Percentiles rank a stretch among this genome's conserved stretches.
These are phyloP conservation scores for Bipolaris victoriae DNA, from an alignment of 2,329 filamentous ascomycete genomes.

Conservation along the genomic window DNA sequence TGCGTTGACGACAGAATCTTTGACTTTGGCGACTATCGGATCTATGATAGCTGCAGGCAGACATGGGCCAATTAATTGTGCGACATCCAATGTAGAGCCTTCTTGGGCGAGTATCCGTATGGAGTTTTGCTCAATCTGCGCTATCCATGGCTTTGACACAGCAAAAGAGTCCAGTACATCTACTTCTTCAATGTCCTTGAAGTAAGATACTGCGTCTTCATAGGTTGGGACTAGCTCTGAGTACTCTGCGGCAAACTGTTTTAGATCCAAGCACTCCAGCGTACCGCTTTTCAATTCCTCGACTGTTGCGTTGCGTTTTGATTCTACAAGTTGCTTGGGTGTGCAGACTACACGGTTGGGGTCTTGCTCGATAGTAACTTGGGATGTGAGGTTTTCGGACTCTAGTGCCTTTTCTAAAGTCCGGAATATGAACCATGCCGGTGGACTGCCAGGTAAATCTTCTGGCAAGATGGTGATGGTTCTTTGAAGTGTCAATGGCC, in stretches of 20 bases:
- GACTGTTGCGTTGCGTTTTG: conserved; percentile 26
- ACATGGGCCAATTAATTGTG: conserved; percentile 12
- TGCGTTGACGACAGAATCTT: conserved; percentile 19
- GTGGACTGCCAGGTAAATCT: conserved; percentile 30
- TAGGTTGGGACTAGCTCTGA: conserved; percentile 23
- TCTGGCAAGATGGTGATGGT: conserved; percentile 21
- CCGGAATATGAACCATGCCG: conserved; percentile 31
- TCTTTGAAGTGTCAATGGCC: conserved; percentile 15
- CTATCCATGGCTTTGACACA: conserved; percentile 34
- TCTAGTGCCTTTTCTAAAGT: conserved; percentile 19
- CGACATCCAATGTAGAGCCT: conserved; percentile 28
- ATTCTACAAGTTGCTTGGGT: conserved; percentile 29
- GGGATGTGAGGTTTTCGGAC: conserved; percentile 11
- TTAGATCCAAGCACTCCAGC: conserved; percentile 29
- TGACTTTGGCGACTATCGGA: conserved; percentile 15
- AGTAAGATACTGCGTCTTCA: conserved; percentile 21
- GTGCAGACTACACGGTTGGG: conserved; percentile 25
- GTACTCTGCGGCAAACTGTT: conserved; percentile 23
- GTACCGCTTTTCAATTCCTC: conserved; percentile 28
- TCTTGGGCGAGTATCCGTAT: conserved; percentile 20
- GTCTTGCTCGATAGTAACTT: conserved; percentile 24
- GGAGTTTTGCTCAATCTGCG: conserved; percentile 21
- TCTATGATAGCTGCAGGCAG: conserved; percentile 21
- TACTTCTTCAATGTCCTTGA: conserved; percentile 19
- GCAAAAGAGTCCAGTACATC: conserved; percentile 25